Evolutionary conservation across 345 rosid genomes (phyloP).

Genomic region (Moricandia moricandioides): DNA sequence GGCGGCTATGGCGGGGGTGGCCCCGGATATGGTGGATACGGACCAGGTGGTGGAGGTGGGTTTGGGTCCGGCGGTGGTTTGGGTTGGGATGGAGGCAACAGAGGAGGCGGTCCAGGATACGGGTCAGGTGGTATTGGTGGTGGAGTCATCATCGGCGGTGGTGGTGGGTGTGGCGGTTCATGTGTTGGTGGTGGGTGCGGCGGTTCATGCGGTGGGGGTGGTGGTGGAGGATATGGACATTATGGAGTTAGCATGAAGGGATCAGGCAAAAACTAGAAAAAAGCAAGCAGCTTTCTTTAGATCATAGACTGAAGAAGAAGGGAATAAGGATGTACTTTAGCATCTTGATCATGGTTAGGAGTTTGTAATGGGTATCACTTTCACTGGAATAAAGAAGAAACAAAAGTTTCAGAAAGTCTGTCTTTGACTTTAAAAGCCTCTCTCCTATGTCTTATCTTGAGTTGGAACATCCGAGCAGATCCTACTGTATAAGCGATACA

Average conservation of each 20-base stretch:
- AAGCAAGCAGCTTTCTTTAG: constrained; percentile 9
- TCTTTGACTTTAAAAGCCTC: not conserved
- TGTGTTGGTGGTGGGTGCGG: not conserved
- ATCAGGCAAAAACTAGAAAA: constrained; percentile 29
- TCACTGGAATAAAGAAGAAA: constrained; percentile 20
- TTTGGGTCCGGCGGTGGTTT: constrained; percentile 25
- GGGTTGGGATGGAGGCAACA: constrained; percentile 34
- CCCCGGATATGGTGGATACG: constrained; percentile 30
- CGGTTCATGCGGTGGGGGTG: not conserved
- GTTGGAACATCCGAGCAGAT: constrained; percentile 10
- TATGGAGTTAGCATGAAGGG: constrained; percentile 14
- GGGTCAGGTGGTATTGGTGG: constrained; percentile 36
- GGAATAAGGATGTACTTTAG: constrained; percentile 35
- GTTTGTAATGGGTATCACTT: constrained; percentile 23
- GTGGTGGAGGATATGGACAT: constrained; percentile 22
- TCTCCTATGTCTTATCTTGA: not conserved
- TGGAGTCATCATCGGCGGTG: constrained; percentile 28
- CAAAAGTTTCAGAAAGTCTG: not conserved
- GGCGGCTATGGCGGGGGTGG: constrained; percentile 36
- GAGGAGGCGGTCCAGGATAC: constrained; percentile 26
- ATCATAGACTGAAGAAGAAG: not conserved
- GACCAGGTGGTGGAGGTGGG: constrained; percentile 29
- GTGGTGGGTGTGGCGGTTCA: not conserved
- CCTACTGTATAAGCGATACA: constrained; percentile 45
- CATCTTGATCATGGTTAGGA: constrained; percentile 31